Evolutionary conservation across 2,329 filamentous ascomycete genomes (phyloP).

Genomic region (Penicillium sp.): DNA sequence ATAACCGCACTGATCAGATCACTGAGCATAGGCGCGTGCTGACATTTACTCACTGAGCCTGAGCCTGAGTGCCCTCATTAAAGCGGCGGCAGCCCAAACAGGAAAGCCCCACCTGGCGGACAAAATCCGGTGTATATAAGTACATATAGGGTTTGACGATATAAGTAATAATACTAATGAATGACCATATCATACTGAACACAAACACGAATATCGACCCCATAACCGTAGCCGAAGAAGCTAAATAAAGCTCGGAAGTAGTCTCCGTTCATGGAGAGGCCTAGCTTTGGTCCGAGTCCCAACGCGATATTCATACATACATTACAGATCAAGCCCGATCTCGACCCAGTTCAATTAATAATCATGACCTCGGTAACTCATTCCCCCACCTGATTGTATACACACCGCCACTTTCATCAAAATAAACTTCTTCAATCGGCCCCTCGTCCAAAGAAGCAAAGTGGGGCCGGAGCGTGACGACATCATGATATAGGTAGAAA

Average conservation of each 20-base stretch:
- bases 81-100: conserved; percentile 6
- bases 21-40: too few species aligned
- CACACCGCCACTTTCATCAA: background rate
- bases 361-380: too few species aligned
- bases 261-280: too few species aligned
- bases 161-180: conserved; percentile 18
- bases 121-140: conserved; percentile 5
- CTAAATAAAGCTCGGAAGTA: too few species aligned
- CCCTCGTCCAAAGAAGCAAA: background rate
- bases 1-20: too few species aligned
- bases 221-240: too few species aligned
- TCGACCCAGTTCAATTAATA: background rate
- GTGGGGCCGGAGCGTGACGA: conserved; percentile 17
- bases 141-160: conserved; percentile 12
- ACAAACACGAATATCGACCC: background rate
- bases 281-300: too few species aligned
- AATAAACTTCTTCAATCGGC: background rate
- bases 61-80: background rate
- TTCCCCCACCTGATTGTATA: background rate
- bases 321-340: background rate
- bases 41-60: background rate
- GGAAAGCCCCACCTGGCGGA: conserved; percentile 5
- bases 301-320: background rate
- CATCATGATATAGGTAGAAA: conserved; percentile 12
- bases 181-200: conserved; percentile 3